Evolutionary conservation across 2,329 filamentous ascomycete species (phyloP).

Genomic region (Elsinoe perseae): DNA sequence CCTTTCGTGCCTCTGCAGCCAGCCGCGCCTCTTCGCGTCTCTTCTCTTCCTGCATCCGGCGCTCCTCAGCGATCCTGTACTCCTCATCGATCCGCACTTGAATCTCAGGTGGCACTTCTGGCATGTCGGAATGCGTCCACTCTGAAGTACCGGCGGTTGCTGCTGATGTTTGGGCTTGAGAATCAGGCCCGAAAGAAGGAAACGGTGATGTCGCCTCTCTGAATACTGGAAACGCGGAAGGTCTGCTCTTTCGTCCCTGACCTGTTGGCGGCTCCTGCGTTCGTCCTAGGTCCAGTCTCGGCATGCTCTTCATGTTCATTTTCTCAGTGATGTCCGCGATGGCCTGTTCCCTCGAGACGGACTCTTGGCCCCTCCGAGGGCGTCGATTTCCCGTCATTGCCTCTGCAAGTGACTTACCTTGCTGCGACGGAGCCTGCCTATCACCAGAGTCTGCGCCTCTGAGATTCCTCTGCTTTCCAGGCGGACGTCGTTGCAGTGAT

Average conservation of each 20-base stretch:
- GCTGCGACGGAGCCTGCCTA: not conserved
- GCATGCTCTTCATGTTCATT: constrained; percentile 10
- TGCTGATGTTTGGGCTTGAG: not conserved
- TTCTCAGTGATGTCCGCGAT: constrained; percentile 6
- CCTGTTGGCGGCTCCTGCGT: not conserved
- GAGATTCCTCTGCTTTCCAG: not conserved
- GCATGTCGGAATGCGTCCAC: constrained; percentile 4
- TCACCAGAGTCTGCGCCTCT: not conserved
- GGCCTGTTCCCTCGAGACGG: constrained; percentile 1
- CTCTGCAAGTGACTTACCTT: not conserved
- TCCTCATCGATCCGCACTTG: constrained; percentile 12
- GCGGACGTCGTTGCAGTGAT: too few species aligned
- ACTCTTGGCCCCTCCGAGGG: not conserved
- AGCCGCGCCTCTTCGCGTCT: not conserved
- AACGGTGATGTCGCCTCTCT: not conserved
- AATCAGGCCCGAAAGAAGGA: not conserved
- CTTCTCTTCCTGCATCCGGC: not conserved
- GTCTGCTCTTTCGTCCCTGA: not conserved
- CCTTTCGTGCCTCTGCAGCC: not conserved
- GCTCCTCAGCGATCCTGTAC: constrained; percentile 3
- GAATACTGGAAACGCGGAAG: not conserved
- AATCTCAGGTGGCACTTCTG: constrained; percentile 7
- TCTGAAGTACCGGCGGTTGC: not conserved
- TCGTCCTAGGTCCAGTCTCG: constrained; percentile 6
- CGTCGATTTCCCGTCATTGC: not conserved